Evolutionary conservation across 2,329 filamentous ascomycete species (phyloP).

Genomic region (Ascochyta rabiei): DNA sequence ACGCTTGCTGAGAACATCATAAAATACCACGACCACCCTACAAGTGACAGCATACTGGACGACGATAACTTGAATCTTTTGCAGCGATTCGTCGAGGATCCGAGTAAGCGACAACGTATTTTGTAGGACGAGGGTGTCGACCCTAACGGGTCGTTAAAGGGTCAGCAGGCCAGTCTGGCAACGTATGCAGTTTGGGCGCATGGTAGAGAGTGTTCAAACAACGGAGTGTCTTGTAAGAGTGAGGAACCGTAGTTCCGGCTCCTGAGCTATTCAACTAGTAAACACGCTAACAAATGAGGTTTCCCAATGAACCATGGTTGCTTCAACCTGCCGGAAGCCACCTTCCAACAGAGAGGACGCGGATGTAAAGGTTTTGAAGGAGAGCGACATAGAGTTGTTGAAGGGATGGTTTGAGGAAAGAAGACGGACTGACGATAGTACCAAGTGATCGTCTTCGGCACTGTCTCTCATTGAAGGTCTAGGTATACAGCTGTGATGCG

Average conservation of each 20-base stretch:
- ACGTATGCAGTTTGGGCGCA: slow-evolving; percentile 1
- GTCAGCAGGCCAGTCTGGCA: not conserved
- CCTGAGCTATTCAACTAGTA: too few species aligned
- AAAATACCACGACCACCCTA: slow-evolving; percentile 9
- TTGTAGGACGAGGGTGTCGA: slow-evolving; percentile 6
- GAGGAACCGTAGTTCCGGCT: too few species aligned
- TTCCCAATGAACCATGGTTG: too few species aligned
- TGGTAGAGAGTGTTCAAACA: too few species aligned
- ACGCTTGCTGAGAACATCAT: slow-evolving; percentile 8
- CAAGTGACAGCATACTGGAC: slow-evolving; percentile 8
- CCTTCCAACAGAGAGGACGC: too few species aligned
- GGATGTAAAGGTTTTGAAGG: not conserved
- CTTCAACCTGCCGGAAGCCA: too few species aligned
- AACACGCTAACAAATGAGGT: too few species aligned
- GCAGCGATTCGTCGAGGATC: slow-evolving; percentile 3
- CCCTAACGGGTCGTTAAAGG: not conserved
- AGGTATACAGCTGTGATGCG: too few species aligned
- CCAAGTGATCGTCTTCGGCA: not conserved
- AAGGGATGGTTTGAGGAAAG: slow-evolving; percentile 6
- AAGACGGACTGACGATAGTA: not conserved
- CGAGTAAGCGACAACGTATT: not conserved
- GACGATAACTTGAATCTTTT: not conserved
- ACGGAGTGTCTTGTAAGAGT: too few species aligned
- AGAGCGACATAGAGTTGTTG: slow-evolving; percentile 2
- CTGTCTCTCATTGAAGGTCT: not conserved